These are phyloP conservation scores for Lasiodiplodia theobromae DNA, from an alignment of 2,329 filamentous ascomycete species.

Conservation along the genomic window DNA sequence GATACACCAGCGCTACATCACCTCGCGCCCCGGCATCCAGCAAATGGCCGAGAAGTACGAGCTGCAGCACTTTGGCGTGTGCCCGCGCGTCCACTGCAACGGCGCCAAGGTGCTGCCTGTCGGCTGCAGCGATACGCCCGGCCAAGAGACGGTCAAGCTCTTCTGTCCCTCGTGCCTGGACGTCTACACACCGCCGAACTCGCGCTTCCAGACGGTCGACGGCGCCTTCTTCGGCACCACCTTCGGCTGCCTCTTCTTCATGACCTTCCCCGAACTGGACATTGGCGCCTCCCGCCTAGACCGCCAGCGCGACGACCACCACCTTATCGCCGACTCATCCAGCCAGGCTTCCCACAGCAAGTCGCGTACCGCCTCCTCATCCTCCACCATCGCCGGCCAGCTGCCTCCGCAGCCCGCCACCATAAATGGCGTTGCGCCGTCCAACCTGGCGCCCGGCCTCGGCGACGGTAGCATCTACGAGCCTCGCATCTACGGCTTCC, in stretches of 20 bases:
- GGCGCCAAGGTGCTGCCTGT: slow-evolving; percentile 90
- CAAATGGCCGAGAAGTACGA: slow-evolving; percentile 99
- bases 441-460: slow-evolving; percentile 88
- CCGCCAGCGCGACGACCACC: slow-evolving; percentile 37
- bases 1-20: slow-evolving; percentile 98
- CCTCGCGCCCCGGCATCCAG: slow-evolving; percentile 92
- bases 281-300: slow-evolving; percentile 72
- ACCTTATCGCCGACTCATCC: slow-evolving; percentile 42
- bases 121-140: slow-evolving; percentile 91
- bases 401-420: slow-evolving; percentile 56
- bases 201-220: slow-evolving; percentile 94
- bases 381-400: slow-evolving; percentile 41
- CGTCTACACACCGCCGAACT: slow-evolving; percentile 97
- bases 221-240: slow-evolving; percentile 98
- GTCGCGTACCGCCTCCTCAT: slow-evolving; percentile 41
- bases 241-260: slow-evolving; percentile 95
- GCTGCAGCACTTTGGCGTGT: slow-evolving; percentile 92
- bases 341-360: slow-evolving; percentile 44
- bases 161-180: slow-evolving; percentile 97
- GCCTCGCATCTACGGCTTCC: slow-evolving; percentile 95
- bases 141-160: slow-evolving; percentile 96
- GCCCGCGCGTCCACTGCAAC: slow-evolving; percentile 92
- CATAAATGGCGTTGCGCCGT: slow-evolving; percentile 85
- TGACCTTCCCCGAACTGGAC: slow-evolving; percentile 97
- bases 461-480: slow-evolving; percentile 87